Base-by-base conservation (phyloP, 192 early-diverging fungal species). In the Coemansia sp. region DNA sequence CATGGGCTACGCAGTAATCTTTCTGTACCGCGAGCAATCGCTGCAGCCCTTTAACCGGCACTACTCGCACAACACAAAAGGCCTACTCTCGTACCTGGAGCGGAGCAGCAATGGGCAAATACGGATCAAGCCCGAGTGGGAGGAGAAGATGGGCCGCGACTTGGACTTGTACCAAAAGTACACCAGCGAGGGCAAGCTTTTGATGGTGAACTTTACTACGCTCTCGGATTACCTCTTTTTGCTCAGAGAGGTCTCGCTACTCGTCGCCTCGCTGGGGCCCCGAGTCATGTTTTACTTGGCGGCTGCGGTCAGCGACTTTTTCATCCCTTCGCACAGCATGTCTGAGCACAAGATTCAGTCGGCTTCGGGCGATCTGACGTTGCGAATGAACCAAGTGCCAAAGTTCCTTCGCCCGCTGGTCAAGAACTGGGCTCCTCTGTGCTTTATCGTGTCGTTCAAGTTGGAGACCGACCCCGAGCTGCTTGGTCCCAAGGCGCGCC, bases 291-390 rank as follows among this genome's bases (percentile, higher is more conserved):
- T 92, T 74, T 99, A 98, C 70, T 81, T 99, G 32, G 98, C 98
- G 0, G 98, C 98, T 3, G 98, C 98, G 10, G 98, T 99, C 46
- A 93, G 91, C 62, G 98, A 99, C 65, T 99, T 99, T 68, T 99
- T 96, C 68, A 95, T 99, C 77, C 98, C 98, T 2, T 75, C 86
- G n/a, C 80, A 88, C 46, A 94, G 89, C 68, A 96, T 98, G 96
- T 90, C 83, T 6, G 93, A 95, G 62, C 98, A 99, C 83, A 99
- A 99, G 81, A 99, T 99, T 57, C 98, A 99, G 73, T 96, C 94
- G 6, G 84, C 87, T 3, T 88, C 86, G 14, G 98, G 96, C 43
- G 88, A 78, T n/a, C 76, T 99, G 63, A 90, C 90, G 0, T 77
- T 99, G 62, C 84, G 86, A 8, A 87, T 99, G 72, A 96, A 99